Conservation (phyloP, 2,329 filamentous ascomycete genomes). For the Pseudodiploospora longispora region DNA sequence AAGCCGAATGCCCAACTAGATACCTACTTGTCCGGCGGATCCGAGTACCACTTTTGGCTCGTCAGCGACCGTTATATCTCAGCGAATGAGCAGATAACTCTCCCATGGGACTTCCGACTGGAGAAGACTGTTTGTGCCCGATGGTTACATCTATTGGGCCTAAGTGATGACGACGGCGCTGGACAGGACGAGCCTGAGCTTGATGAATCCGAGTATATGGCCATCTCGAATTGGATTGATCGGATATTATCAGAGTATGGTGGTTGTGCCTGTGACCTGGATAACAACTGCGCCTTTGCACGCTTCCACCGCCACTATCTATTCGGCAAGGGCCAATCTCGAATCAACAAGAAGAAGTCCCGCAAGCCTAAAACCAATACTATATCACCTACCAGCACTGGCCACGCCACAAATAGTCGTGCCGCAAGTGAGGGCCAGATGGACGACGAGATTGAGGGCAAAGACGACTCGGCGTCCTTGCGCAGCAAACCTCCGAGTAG, state of each 20-base stretch:
- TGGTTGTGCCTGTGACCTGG: slow-evolving; percentile 66
- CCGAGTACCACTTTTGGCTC: slow-evolving; percentile 88
- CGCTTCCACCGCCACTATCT: slow-evolving; percentile 54
- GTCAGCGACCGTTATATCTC: slow-evolving; percentile 71
- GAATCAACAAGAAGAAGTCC: slow-evolving; percentile 40
- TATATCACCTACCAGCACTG: slow-evolving; percentile 54
- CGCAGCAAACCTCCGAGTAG: slow-evolving; percentile 60
- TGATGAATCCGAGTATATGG: slow-evolving; percentile 51
- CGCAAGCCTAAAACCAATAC: slow-evolving; percentile 48
- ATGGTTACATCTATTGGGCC: slow-evolving; percentile 51
- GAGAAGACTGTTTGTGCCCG: slow-evolving; percentile 46
- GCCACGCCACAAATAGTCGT: slow-evolving; percentile 54
- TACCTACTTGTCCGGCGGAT: slow-evolving; percentile 69
- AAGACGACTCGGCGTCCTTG: slow-evolving; percentile 38
- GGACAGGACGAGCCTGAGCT: slow-evolving; percentile 44
- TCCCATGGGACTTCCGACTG: slow-evolving; percentile 60
- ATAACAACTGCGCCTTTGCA: slow-evolving; percentile 54
- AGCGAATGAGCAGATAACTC: slow-evolving; percentile 54
- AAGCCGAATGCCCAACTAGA: slow-evolving; percentile 82
- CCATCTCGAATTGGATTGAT: slow-evolving; percentile 57
- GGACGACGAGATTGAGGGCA: slow-evolving; percentile 50
- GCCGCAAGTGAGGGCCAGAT: slow-evolving; percentile 54
- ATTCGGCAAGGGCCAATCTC: slow-evolving; percentile 34
- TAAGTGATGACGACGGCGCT: slow-evolving; percentile 50
- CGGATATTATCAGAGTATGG: slow-evolving; percentile 69